phyloP scores from a whole-genome alignment of 345 rosid species.

The Raphanus sativus region DNA sequence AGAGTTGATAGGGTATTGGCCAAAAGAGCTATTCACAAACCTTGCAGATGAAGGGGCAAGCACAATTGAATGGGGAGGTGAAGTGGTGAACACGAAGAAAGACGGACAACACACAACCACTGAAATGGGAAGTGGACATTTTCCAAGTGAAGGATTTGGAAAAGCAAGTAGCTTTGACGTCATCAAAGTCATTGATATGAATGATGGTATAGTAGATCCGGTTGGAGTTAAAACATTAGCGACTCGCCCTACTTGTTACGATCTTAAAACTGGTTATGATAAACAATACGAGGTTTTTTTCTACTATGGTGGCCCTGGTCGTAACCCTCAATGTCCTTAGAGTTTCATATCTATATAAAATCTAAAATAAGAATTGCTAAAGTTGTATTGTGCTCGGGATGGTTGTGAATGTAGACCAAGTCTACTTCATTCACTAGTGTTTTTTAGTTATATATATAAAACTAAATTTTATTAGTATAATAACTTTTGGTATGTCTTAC shows the following conservation, averaged over 20 bases:
- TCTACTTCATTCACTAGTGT: background rate
- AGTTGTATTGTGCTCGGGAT: background rate
- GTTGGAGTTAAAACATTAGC: background rate
- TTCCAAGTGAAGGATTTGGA: background rate
- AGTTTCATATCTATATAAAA: background rate
- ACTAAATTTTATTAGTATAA: background rate
- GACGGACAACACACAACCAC: background rate
- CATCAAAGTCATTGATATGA: background rate
- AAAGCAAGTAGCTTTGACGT: background rate
- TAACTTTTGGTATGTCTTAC: background rate
- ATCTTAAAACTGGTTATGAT: background rate
- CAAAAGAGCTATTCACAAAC: background rate
- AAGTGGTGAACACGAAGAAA: background rate
- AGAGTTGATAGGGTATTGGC: slow-evolving; percentile 1
- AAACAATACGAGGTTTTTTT: background rate
- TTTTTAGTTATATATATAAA: no score
- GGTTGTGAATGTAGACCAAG: background rate
- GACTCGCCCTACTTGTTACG: background rate
- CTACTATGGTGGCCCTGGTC: background rate
- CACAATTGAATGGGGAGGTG: background rate
- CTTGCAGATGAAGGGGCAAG: background rate
- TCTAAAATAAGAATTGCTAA: background rate
- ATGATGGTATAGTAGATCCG: background rate
- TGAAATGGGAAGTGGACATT: slow-evolving; percentile 8
- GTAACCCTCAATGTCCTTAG: background rate